Evolutionary conservation across 768 basidiomycete species (phyloP), one percentile per base, ranked within the genome.

Genomic region (Rhizopogon roseolus): DNA sequence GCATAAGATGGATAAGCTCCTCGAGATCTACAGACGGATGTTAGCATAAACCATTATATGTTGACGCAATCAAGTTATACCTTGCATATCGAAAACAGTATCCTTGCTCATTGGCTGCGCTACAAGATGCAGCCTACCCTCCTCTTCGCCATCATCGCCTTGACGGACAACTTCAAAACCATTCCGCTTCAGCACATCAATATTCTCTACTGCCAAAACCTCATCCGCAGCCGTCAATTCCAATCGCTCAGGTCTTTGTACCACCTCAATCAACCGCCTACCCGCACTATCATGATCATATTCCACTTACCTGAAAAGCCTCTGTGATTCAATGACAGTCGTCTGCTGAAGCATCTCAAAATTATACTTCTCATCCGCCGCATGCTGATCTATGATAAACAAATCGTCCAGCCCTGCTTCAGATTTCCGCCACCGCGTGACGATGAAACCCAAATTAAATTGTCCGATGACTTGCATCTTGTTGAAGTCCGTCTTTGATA

Each of bases 291-390:
- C 3, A 6, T 11, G 36, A 41, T 25, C 25, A 2, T 32, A 16
- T 28, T 7, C 48, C 25, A 58, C 19, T 4, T 59, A 95, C 95
- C 79, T 78, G 66, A 96, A 81, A 4, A 98, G 74, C 56, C 75
- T 83, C 62, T 98, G 96, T 2, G 89, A 90, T 60, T 90, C 81
- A 54, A 99, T 94, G 49, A 79, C 80, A 10, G 95, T 98, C n/a
- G 85, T 93, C 59, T 81, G 78, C 68, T 98, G 96, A 54, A 98
- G 71, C 1, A 82, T 89, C 75, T 98, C 97, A 65, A 98, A 98
- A 66, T 98, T 98, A 71, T 91, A 98, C 73, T 98, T 98, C 71
- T 98, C 97, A 69, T 99, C 97, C 5, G 92, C 86, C 5, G 96
- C 96, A 68, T 98, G 96, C 65, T 98, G 96, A 62, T 98, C 96